Evolutionary conservation across 768 basidiomycete species (phyloP).

Genomic region (Symmetrospora coprosmae): DNA sequence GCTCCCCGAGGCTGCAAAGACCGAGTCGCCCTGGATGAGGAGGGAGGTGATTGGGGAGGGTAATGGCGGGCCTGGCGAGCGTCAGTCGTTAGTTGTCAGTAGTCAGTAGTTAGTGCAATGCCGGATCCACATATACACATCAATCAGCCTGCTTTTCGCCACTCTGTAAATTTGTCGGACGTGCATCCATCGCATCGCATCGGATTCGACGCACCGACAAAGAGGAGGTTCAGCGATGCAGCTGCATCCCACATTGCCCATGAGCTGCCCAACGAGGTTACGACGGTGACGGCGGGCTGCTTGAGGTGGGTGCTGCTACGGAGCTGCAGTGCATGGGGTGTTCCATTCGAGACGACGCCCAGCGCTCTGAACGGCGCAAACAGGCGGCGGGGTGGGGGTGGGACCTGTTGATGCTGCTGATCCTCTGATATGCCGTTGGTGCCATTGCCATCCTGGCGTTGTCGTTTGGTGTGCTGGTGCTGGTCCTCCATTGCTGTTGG

Average conservation of each 20-base stretch:
- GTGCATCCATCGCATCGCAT: not conserved
- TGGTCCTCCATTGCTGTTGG: no score
- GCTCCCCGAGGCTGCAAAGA: slow-evolving; percentile 63
- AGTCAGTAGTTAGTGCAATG: fast-evolving
- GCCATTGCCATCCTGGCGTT: no score
- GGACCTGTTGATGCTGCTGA: no score
- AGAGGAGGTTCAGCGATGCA: slow-evolving; percentile 67
- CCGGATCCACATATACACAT: no score
- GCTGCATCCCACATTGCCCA: slow-evolving; percentile 97
- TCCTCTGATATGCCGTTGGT: no score
- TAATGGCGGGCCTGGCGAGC: slow-evolving; percentile 55
- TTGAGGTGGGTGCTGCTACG: slow-evolving; percentile 70
- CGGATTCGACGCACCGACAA: slow-evolving; percentile 53
- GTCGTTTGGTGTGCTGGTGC: no score
- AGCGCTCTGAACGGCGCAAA: slow-evolving; percentile 91
- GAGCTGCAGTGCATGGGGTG: slow-evolving; percentile 76
- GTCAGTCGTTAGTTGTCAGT: not conserved
- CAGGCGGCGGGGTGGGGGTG: slow-evolving; percentile 38
- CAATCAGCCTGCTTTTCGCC: not conserved
- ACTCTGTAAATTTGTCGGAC: not conserved
- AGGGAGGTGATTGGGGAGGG: slow-evolving; percentile 58
- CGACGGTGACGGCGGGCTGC: slow-evolving; percentile 63
- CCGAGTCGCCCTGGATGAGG: slow-evolving; percentile 66
- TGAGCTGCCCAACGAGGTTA: slow-evolving; percentile 72
- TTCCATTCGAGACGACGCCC: slow-evolving; percentile 80